A percentile compares a stretch with the other conserved stretches of the same genome.
phyloP scores from a whole-genome alignment of 257 asterid species.

The Solanum dulcamara region DNA sequence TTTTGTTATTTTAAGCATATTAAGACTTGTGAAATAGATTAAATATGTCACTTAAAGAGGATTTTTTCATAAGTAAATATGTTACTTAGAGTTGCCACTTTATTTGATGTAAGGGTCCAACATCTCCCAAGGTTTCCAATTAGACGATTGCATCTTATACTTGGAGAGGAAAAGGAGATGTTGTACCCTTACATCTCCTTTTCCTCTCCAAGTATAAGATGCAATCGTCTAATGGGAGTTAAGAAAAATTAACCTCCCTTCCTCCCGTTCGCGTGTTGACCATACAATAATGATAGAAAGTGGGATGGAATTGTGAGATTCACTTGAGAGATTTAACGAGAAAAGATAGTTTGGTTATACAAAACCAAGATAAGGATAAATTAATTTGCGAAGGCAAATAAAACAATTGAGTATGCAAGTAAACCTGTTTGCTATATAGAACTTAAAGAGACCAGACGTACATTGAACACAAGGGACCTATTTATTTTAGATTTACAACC shows the following conservation, averaged over 20 bases:
- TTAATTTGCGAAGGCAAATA: no score
- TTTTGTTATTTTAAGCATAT: background rate
- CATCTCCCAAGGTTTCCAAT: background rate
- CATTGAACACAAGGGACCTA: no score
- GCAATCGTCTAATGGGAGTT: background rate
- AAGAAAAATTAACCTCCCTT: background rate
- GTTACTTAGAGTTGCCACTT: background rate
- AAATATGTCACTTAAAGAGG: background rate
- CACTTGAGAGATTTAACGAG: background rate
- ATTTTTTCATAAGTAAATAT: background rate
- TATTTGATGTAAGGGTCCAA: background rate
- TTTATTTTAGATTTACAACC: no score
- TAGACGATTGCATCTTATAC: background rate
- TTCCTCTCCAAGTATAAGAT: background rate
- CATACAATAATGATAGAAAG: background rate
- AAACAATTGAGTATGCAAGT: no score
- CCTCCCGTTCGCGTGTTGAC: background rate
- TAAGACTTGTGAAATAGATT: background rate
- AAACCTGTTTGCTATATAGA: no score
- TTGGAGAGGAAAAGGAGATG: background rate
- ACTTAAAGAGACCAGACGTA: no score
- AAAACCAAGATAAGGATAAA: no score
- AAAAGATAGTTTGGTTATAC: background rate
- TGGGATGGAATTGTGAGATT: background rate
- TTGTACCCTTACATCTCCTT: no score